These are phyloP conservation scores for Hygrocybe coccinea DNA, from an alignment of 768 basidiomycete species.

Conservation along the genomic window DNA sequence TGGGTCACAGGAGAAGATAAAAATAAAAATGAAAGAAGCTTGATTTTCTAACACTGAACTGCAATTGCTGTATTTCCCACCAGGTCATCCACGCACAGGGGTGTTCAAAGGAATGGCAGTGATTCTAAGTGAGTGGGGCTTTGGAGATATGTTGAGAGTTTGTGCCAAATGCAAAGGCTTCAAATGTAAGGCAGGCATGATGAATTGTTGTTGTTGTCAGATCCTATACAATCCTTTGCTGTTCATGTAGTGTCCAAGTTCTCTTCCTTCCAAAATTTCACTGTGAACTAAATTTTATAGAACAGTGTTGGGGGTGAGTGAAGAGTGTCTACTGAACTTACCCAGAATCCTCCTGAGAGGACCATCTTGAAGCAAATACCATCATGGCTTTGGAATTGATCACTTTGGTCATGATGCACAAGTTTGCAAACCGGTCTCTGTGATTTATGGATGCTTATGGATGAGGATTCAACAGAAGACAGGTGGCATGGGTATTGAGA, in stretches of 20 bases:
- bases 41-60: too few relatives aligned
- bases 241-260: slow-evolving; percentile 24
- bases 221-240: slow-evolving; percentile 33
- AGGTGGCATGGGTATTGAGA: too few relatives aligned
- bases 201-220: slow-evolving; percentile 25
- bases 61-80: slow-evolving; percentile 9
- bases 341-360: too few relatives aligned
- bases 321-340: slow-evolving; percentile 3
- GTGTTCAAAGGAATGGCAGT: slow-evolving; percentile 9
- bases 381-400: too few relatives aligned
- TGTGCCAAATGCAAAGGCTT: slow-evolving; percentile 10
- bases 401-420: too few relatives aligned
- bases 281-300: slow-evolving; percentile 36
- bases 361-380: too few relatives aligned
- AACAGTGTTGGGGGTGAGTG: slow-evolving; percentile 33
- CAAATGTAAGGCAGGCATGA: slow-evolving; percentile 9
- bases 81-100: background rate
- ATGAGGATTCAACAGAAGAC: too few relatives aligned
- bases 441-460: too few relatives aligned
- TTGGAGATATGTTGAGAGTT: background rate
- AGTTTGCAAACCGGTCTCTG: slow-evolving; percentile 5
- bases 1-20: too few relatives aligned
- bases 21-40: too few relatives aligned
- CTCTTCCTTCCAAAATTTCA: slow-evolving; percentile 32
- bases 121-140: slow-evolving; percentile 4